These are phyloP conservation scores for Penicillium griseofulvum DNA, from an alignment of 2,329 filamentous ascomycete species.

Conservation along the genomic window DNA sequence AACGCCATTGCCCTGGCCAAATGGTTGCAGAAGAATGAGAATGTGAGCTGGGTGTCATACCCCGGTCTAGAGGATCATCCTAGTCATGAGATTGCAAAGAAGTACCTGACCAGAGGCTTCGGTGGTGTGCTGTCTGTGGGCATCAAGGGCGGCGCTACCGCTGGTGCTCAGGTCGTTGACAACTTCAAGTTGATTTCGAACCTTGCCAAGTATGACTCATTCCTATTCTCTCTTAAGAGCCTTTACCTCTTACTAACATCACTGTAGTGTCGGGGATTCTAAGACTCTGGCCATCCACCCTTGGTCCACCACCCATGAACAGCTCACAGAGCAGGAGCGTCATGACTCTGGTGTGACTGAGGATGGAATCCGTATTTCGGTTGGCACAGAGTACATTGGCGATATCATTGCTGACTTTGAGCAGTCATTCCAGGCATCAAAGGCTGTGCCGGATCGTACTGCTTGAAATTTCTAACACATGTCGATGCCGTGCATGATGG, in stretches of 20 bases:
- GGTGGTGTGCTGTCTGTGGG: conserved; percentile 92
- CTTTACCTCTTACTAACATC: background rate
- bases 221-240: background rate
- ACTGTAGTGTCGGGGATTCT: conserved; percentile 73
- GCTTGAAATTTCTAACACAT: conserved; percentile 47
- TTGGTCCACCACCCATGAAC: conserved; percentile 93
- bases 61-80: conserved; percentile 80
- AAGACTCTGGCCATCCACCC: conserved; percentile 96
- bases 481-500: conserved; percentile 41
- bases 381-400: conserved; percentile 94
- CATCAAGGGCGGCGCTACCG: conserved; percentile 81
- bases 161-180: conserved; percentile 85
- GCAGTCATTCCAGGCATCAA: conserved; percentile 71
- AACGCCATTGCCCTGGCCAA: conserved; percentile 77
- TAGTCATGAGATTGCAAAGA: conserved; percentile 77
- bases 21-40: conserved; percentile 78
- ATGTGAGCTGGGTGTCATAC: conserved; percentile 93
- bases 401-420: conserved; percentile 96
- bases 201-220: conserved; percentile 67
- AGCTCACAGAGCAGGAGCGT: conserved; percentile 80
- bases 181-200: conserved; percentile 94
- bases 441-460: conserved; percentile 37
- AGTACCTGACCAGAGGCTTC: conserved; percentile 79
- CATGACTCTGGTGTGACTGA: conserved; percentile 75
- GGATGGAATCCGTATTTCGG: conserved; percentile 91